Conservation (phyloP, 768 basidiomycete genomes). For the Tricholoma terreum region DNA sequence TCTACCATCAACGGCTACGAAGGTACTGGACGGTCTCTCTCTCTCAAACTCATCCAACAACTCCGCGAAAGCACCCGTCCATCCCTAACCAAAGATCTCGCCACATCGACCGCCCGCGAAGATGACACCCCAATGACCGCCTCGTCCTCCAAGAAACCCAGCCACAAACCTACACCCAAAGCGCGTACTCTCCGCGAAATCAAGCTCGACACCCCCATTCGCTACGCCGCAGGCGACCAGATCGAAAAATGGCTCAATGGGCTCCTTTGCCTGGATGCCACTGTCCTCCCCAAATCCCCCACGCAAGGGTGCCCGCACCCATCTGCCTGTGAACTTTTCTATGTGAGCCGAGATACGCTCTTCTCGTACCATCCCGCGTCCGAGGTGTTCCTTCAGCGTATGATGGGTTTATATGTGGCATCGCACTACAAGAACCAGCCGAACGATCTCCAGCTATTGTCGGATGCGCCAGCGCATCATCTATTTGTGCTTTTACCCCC, state of each 20-base stretch:
- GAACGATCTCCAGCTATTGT: conserved; percentile 96
- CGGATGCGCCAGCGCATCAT: conserved; percentile 95
- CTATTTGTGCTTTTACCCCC: conserved; percentile 95
- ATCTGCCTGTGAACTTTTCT: conserved; percentile 89
- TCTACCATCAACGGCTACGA: conserved; percentile 99
- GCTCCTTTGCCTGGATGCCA: conserved; percentile 88
- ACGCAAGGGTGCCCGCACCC: conserved; percentile 90
- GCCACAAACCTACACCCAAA: conserved; percentile 55
- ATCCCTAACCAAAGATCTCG: conserved; percentile 63
- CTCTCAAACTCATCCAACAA: conserved; percentile 96
- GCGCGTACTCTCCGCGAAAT: conserved; percentile 85
- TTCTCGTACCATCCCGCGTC: conserved; percentile 97
- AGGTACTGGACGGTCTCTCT: conserved; percentile 97
- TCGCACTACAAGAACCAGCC: conserved; percentile 99
- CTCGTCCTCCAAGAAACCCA: conserved; percentile 51
- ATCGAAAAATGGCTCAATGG: conserved; percentile 94
- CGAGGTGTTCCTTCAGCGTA: conserved; percentile 95
- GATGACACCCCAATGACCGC: conserved; percentile 26
- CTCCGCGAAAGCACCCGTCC: conserved; percentile 88
- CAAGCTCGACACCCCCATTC: conserved; percentile 92
- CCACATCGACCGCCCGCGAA: conserved; percentile 37
- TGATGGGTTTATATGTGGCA: conserved; percentile 98
- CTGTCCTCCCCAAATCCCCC: conserved; percentile 44
- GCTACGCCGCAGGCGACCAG: conserved; percentile 82
- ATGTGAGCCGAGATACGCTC: conserved; percentile 92